Conservation (phyloP, 1,284 basidiomycete genomes). For the Fomitiporia mediterranea region DNA sequence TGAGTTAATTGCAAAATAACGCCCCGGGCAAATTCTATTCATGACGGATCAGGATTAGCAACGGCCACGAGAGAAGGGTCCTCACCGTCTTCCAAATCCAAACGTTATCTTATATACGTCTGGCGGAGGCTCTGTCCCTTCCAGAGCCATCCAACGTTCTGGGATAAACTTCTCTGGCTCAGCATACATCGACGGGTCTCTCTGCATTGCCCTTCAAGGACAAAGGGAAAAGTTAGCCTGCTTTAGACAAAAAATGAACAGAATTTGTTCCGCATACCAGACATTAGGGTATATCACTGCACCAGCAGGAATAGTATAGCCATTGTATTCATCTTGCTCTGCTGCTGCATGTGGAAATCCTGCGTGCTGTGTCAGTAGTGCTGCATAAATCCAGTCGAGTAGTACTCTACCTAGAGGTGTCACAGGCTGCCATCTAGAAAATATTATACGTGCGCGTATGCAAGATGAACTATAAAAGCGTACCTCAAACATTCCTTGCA, state of each 20-base stretch:
- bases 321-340: slow-evolving; percentile 23
- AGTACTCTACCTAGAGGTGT: slow-evolving; percentile 1
- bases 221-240: neutral
- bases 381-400: neutral
- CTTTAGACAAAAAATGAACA: neutral
- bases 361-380: neutral
- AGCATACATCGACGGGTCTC: slow-evolving; percentile 15
- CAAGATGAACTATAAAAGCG: neutral
- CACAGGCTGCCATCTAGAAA: slow-evolving; percentile 14
- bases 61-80: neutral
- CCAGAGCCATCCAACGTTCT: slow-evolving; percentile 9
- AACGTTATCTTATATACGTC: slow-evolving; percentile 6
- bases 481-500: slow-evolving; percentile 55
- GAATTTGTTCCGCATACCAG: slow-evolving; percentile 13
- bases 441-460: neutral
- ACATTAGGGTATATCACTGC: slow-evolving; percentile 19
- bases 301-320: slow-evolving; percentile 21
- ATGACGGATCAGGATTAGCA: neutral
- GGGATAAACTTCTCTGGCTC: slow-evolving; percentile 20
- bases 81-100: slow-evolving; percentile 15
- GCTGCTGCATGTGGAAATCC: slow-evolving; percentile 25
- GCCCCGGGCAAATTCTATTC: slow-evolving; percentile 14
- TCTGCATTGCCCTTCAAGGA: slow-evolving; percentile 6
- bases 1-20: slow-evolving; percentile 5
- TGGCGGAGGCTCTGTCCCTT: neutral